phyloP scores from a whole-genome alignment of 768 basidiomycete genomes.

The Phallus indusiatus region DNA sequence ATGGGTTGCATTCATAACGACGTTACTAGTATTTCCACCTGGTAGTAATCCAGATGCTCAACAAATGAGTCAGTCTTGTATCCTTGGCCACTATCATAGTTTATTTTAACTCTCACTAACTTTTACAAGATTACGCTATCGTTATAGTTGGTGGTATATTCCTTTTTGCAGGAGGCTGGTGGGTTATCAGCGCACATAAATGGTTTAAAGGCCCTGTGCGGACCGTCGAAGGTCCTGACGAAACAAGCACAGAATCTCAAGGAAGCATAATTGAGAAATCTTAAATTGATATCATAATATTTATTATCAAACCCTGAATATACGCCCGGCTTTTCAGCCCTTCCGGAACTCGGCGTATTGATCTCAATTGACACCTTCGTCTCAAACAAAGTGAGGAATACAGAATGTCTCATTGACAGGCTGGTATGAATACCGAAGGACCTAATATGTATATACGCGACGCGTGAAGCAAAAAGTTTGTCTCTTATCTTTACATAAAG shows the following conservation, averaged over 20 bases:
- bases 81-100: neutral
- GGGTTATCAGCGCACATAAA: conserved; percentile 56
- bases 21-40: conserved; percentile 51
- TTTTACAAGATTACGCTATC: conserved; percentile 49
- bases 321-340: too few relatives aligned
- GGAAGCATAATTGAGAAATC: neutral
- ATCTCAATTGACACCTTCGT: too few relatives aligned
- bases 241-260: neutral
- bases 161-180: conserved; percentile 51
- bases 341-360: too few relatives aligned
- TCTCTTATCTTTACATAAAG: too few relatives aligned
- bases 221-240: conserved; percentile 24
- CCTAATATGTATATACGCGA: too few relatives aligned
- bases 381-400: too few relatives aligned
- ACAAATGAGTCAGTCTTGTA: conserved; percentile 46
- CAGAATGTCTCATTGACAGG: too few relatives aligned
- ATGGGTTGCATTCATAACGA: conserved; percentile 56
- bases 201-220: conserved; percentile 63
- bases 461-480: too few relatives aligned
- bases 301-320: neutral
- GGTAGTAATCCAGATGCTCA: conserved; percentile 29
- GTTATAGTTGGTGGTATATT: conserved; percentile 59
- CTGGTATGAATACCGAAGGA: too few relatives aligned
- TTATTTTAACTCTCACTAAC: neutral
- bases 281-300: neutral